A percentile compares a stretch with the other conserved stretches of the same genome.
phyloP scores from a whole-genome alignment of 1,139 yeast species.

The Eremothecium cymbalariae region DNA sequence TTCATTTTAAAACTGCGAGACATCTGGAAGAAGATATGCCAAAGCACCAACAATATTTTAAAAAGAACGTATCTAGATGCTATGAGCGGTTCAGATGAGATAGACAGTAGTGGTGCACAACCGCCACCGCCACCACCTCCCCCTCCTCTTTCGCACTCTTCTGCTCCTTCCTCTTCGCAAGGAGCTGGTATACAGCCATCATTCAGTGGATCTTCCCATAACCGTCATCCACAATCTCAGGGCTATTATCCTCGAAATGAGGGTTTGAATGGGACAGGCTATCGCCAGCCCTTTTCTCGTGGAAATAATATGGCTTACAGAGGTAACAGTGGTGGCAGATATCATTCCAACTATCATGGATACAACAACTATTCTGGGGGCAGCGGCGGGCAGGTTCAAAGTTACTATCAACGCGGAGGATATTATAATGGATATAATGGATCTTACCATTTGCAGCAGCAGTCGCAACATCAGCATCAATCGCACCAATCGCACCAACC shows the following conservation, averaged over 20 bases:
- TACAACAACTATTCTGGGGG: background rate
- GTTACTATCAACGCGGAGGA: background rate
- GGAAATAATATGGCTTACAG: background rate
- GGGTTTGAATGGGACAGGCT: background rate
- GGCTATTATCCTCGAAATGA: slow-evolving; percentile 1
- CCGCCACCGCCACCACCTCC: slow-evolving; percentile 5
- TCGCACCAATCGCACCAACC: background rate
- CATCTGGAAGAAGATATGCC: no score
- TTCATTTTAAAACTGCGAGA: no score
- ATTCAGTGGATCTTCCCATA: background rate
- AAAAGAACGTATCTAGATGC: no score
- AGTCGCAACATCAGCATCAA: background rate
- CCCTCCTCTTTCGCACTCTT: slow-evolving; percentile 1
- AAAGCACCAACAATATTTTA: no score
- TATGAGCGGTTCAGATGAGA: no score
- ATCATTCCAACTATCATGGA: background rate
- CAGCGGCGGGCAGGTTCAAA: background rate
- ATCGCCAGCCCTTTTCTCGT: background rate
- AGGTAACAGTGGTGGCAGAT: background rate
- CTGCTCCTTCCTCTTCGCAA: slow-evolving; percentile 3
- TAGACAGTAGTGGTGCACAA: no score
- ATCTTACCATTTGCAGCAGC: background rate
- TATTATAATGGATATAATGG: background rate
- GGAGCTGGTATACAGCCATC: background rate
- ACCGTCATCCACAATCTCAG: slow-evolving; percentile 4